Evolutionary conservation across 352 stramenopile genomes (phyloP), one percentile per base, ranked within the genome.

Genomic region (Phytopythium vexans): DNA sequence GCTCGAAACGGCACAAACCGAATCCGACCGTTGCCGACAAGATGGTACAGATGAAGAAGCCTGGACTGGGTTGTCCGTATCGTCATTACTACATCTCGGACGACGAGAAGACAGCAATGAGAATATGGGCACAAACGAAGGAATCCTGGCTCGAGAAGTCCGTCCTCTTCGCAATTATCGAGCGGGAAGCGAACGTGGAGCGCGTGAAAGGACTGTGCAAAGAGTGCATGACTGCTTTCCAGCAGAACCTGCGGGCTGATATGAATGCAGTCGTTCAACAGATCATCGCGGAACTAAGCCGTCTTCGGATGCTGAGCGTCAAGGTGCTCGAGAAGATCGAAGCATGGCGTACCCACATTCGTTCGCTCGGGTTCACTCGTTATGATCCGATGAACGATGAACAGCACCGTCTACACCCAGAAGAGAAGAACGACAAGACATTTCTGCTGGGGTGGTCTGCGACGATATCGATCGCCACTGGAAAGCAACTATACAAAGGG

Each of bases 31-130:
- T 31, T 52, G 33, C 38, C 14, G 36, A 38, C 6, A 56, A 27
- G 11, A 57, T 57, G 1, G 41, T 44, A 31, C 48, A 43, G 3
- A 53, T 39, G 27, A 58, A 57, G 11, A 62, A 64, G 6, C 51
- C 69, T 40, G 73, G 74, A 2, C 60, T 88, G 2, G 80, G 71
- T 0, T 93, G 83, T 46, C 58, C 86, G 7, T 79, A 82, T 51
- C 78, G 83, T 0, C 83, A 91, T 37, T 88, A 90, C 59, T 91
- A 85, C 47, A 77, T 91, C 46, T 93, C 80, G 0, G 43, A 64
- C 6, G 53, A 82, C 8, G 83, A 93, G 54, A 86, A 90, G 41
- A 36, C 59, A 34, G 51, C 54, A 12, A 82, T 91, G 80, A 72
- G 58, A 1, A 60, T 59, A 5, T 93, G 80, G 83, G 72, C 68